phyloP scores from a whole-genome alignment of 306 rosid genomes.

The Dalbergia oliveri region DNA sequence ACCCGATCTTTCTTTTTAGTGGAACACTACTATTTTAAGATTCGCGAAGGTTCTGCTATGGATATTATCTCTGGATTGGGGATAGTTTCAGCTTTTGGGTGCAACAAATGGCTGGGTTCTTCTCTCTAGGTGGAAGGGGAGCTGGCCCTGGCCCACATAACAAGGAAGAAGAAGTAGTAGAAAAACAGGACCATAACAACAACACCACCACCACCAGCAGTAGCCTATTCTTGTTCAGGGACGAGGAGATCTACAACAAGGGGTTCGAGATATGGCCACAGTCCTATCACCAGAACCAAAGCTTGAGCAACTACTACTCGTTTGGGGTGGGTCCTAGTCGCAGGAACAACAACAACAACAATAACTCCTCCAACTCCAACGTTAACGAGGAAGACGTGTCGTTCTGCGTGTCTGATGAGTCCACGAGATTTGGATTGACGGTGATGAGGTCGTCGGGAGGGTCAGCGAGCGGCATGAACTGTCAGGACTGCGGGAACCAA shows the following conservation, averaged over 20 bases:
- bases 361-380: conserved; percentile 60
- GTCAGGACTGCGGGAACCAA: conserved; percentile 98
- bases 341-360: conserved; percentile 22
- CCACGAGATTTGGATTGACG: conserved; percentile 67
- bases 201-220: conserved; percentile 28
- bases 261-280: conserved; percentile 96
- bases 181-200: background rate
- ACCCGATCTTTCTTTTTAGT: conserved; percentile 33
- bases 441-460: conserved; percentile 65
- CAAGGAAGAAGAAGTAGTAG: conserved; percentile 44
- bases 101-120: conserved; percentile 90
- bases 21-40: conserved; percentile 36
- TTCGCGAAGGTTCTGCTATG: conserved; percentile 71
- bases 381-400: conserved; percentile 46
- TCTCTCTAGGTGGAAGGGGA: conserved; percentile 79
- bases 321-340: conserved; percentile 75
- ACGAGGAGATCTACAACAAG: conserved; percentile 82
- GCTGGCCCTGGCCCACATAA: conserved; percentile 23
- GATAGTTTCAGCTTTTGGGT: conserved; percentile 60
- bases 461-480: conserved; percentile 70
- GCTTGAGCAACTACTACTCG: conserved; percentile 59
- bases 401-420: conserved; percentile 62
- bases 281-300: conserved; percentile 44
- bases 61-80: conserved; percentile 70
- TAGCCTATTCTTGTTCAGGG: conserved; percentile 59